Evolutionary conservation across 495 filamentous ascomycete genomes (phyloP), one percentile per base, ranked within the genome.

Genomic region (Trichoderma asperelloides): DNA sequence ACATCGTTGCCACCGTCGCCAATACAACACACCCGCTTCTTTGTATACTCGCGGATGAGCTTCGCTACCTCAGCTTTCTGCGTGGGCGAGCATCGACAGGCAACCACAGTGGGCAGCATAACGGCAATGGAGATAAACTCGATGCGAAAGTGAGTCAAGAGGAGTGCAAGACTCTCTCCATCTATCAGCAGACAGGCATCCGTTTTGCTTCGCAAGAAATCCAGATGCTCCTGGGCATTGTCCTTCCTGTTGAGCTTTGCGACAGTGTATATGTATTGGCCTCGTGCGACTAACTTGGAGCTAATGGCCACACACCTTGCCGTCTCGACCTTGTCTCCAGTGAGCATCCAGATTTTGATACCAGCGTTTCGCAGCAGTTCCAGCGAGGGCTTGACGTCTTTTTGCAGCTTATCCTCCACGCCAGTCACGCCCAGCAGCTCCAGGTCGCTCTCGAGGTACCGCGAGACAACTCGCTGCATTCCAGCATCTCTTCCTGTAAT

Each of bases 281-380:
- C 92, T 66, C 96, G 82, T 8, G 92, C 87, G n/a, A 99, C 94
- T 25, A 99, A 81, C 77, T 97, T 97, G 23, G 93, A 89, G 70
- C 88, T 92, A 40, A 99, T 91, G 18, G 96, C 96, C 9, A 99
- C 94, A 77, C 96, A 99, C 39, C 94, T 88, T 15, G 96, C 96
- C 33, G 96, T 99, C 77, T 99, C 96, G 1, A 97, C 92, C 77
- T 99, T 99, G 81, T 99, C 96, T 39, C 96, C 96, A 0, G 96
- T 99, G 71, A 99, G 80, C 96, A 99, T 99, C 96, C 96, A 99
- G 66, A 98, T 97, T 78, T 96, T 97, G 74, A 99, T 91, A n/a
- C 96, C 96, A 11, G 96, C 96, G 74, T 99, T 98, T 68, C 96
- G 90, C 55, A 99, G 87, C 16, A 98, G 83, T 73, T 99, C 96